phyloP scores from a whole-genome alignment of 805 yeast genomes.

The Pichia californica region DNA sequence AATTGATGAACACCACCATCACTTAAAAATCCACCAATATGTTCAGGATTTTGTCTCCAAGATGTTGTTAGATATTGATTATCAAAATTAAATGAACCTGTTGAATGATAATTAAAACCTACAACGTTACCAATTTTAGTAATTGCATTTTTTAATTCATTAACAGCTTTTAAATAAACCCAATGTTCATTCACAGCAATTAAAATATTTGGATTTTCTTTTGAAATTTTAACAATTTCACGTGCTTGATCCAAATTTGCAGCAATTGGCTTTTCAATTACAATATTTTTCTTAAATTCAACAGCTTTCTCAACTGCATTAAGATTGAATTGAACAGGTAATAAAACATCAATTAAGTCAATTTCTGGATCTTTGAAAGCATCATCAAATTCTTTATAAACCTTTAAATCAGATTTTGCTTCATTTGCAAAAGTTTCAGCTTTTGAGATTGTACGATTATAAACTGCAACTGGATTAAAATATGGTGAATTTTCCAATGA shows the following conservation, averaged over 20 bases:
- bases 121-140: slow-evolving; percentile 66
- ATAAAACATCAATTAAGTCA: slow-evolving; percentile 74
- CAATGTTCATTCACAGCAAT: slow-evolving; percentile 82
- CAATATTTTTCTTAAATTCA: slow-evolving; percentile 67
- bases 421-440: slow-evolving; percentile 67
- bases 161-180: slow-evolving; percentile 61
- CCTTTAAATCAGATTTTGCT: slow-evolving; percentile 46
- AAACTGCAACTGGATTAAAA: slow-evolving; percentile 61
- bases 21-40: slow-evolving; percentile 85
- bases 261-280: slow-evolving; percentile 89
- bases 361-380: slow-evolving; percentile 59
- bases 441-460: slow-evolving; percentile 77
- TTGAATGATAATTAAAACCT: slow-evolving; percentile 65
- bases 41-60: slow-evolving; percentile 90
- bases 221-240: slow-evolving; percentile 65
- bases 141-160: slow-evolving; percentile 47
- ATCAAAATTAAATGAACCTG: slow-evolving; percentile 60
- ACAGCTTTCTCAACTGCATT: slow-evolving; percentile 65
- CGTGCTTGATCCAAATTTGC: slow-evolving; percentile 76
- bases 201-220: slow-evolving; percentile 51
- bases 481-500: slow-evolving; percentile 46
- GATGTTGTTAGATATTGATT: slow-evolving; percentile 61
- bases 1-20: slow-evolving; percentile 98
- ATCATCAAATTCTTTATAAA: slow-evolving; percentile 57
- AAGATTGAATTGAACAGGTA: slow-evolving; percentile 82